phyloP scores from a whole-genome alignment of 306 rosid species.

The Trifolium pratense region DNA sequence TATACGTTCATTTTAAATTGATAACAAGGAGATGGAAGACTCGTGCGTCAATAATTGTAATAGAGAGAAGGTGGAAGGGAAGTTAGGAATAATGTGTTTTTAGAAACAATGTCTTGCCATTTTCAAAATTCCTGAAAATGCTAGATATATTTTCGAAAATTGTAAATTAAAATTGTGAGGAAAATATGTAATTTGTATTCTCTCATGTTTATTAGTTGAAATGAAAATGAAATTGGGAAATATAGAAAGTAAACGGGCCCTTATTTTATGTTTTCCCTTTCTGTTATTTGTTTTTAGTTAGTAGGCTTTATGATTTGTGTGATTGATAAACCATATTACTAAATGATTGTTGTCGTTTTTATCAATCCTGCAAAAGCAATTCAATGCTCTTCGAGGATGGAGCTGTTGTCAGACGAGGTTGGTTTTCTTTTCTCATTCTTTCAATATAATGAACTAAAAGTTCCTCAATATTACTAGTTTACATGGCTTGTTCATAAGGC shows the following conservation, averaged over 20 bases:
- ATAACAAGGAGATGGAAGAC: too few relatives aligned
- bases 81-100: too few relatives aligned
- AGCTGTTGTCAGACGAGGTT: constrained; percentile 85
- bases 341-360: constrained; percentile 26
- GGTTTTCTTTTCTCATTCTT: constrained; percentile 40
- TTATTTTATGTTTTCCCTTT: not conserved
- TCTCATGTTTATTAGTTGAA: not conserved
- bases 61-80: too few relatives aligned
- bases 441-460: not conserved
- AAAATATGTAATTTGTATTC: too few relatives aligned
- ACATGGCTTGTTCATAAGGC: not conserved
- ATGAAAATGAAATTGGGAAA: not conserved
- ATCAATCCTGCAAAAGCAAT: constrained; percentile 58
- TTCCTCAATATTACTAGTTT: not conserved
- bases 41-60: too few relatives aligned
- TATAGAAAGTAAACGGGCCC: not conserved
- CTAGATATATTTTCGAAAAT: too few relatives aligned
- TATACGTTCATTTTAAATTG: too few relatives aligned
- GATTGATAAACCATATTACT: constrained; percentile 19
- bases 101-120: too few relatives aligned
- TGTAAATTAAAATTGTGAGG: too few relatives aligned
- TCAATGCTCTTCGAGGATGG: constrained; percentile 75
- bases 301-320: not conserved
- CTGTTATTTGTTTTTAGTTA: constrained; percentile 10
- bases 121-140: too few relatives aligned